Conservation (phyloP, 2,329 filamentous ascomycete species). For the Curvularia hawaiiensis region DNA sequence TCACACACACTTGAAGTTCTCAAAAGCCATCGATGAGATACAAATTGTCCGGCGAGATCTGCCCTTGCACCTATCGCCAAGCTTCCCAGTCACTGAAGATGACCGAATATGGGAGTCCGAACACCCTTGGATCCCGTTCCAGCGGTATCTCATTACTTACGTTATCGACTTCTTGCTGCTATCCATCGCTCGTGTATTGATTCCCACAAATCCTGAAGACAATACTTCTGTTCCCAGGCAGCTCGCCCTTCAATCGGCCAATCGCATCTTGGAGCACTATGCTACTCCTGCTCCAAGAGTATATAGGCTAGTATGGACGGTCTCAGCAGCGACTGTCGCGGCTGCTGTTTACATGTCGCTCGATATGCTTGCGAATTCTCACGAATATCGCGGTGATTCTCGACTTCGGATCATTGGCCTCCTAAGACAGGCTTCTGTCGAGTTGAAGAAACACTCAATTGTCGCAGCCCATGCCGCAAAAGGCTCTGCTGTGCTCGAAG, state of each 20-base stretch:
- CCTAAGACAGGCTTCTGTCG: conserved; percentile 7
- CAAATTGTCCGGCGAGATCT: conserved; percentile 6
- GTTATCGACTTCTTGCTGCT: conserved; percentile 17
- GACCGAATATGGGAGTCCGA: conserved; percentile 15
- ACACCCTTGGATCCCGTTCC: conserved; percentile 18
- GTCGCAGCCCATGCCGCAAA: conserved; percentile 17
- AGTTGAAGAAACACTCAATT: conserved; percentile 13
- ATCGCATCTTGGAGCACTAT: conserved; percentile 13
- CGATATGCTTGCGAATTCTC: conserved; percentile 14
- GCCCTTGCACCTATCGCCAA: conserved; percentile 11
- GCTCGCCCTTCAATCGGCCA: conserved; percentile 13
- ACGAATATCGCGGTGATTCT: conserved; percentile 10
- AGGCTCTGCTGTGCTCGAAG: conserved; percentile 13
- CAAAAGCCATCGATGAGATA: conserved; percentile 18
- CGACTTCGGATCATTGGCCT: conserved; percentile 7
- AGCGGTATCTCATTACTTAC: conserved; percentile 15
- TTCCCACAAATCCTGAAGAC: conserved; percentile 6
- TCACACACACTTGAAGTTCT: conserved; percentile 15
- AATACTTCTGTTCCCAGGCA: conserved; percentile 5
- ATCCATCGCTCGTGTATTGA: conserved; percentile 14
- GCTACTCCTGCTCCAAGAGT: conserved; percentile 11
- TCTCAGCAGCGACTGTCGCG: conserved; percentile 16
- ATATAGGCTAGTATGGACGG: conserved; percentile 15
- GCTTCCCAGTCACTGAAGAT: conserved; percentile 13
- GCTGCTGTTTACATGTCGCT: conserved; percentile 15